Percentiles rank a stretch among this genome's conserved stretches.
Conservation (phyloP, 768 basidiomycete species). For the Mycena pura region DNA sequence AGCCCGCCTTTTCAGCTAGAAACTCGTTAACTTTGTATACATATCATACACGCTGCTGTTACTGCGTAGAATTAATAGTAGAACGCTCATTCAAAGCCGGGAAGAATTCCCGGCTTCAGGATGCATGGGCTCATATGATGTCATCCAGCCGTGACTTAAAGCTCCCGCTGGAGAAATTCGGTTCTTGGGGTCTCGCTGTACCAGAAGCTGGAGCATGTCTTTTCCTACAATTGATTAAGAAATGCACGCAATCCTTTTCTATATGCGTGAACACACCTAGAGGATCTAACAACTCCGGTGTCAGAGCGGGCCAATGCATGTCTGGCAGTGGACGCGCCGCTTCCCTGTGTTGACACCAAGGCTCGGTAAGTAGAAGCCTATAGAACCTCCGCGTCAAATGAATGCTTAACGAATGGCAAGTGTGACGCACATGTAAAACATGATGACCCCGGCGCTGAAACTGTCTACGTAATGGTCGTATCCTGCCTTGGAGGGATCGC, state of each 20-base stretch:
- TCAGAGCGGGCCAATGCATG: constrained; percentile 1
- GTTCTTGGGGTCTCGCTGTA: background rate
- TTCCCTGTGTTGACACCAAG: background rate
- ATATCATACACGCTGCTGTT: background rate
- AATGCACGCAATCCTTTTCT: too few relatives aligned
- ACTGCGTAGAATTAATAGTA: constrained; percentile 13
- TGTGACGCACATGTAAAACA: constrained; percentile 14
- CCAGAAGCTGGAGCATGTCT: constrained; percentile 14
- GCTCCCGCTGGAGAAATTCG: constrained; percentile 15
- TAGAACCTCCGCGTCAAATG: background rate
- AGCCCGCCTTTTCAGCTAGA: background rate
- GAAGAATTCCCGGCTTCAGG: background rate
- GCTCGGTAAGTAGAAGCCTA: constrained; percentile 6
- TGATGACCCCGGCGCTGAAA: constrained; percentile 18
- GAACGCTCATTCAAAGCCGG: background rate
- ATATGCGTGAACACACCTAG: constrained; percentile 17
- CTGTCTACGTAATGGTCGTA: constrained; percentile 19
- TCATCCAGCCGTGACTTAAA: constrained; percentile 17
- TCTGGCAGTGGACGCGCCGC: background rate
- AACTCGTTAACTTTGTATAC: background rate
- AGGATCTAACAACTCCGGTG: background rate
- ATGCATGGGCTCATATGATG: constrained; percentile 4
- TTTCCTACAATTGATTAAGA: background rate
- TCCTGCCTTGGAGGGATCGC: background rate
- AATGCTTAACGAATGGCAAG: background rate